Evolutionary conservation across 1,284 basidiomycete species (phyloP).

Genomic region (Calocybe gambosa): DNA sequence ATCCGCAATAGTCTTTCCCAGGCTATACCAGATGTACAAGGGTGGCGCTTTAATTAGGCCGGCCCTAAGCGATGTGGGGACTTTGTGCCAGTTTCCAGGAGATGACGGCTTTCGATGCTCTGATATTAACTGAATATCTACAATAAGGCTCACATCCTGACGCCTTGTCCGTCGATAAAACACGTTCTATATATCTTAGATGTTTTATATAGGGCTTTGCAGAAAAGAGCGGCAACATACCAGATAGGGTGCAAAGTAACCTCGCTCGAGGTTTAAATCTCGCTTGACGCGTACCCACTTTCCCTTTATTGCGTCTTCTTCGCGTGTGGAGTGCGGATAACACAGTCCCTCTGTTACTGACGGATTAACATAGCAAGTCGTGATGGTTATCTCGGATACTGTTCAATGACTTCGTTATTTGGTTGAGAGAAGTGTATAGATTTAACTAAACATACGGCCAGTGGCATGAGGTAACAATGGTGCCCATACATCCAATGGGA

Average conservation of each 20-base stretch:
- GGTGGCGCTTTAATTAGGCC: conserved; percentile 47
- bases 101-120: conserved; percentile 42
- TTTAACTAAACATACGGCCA: conserved; percentile 54
- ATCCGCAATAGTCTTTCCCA: conserved; percentile 52
- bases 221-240: conserved; percentile 27
- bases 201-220: conserved; percentile 2
- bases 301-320: conserved; percentile 73
- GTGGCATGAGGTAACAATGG: conserved; percentile 79
- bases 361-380: conserved; percentile 66
- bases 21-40: conserved; percentile 72
- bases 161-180: conserved; percentile 83
- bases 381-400: conserved; percentile 79
- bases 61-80: conserved; percentile 47
- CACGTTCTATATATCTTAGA: conserved; percentile 44
- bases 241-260: conserved; percentile 49
- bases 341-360: conserved; percentile 53
- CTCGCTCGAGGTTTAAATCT: conserved; percentile 67
- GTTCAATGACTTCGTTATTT: conserved; percentile 8
- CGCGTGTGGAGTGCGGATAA: conserved; percentile 59
- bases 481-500: conserved; percentile 78
- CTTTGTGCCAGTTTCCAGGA: conserved; percentile 50
- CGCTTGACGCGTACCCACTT: conserved; percentile 84
- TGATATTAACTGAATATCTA: conserved; percentile 53
- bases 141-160: conserved; percentile 66
- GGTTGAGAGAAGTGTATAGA: background rate